Percentiles rank a stretch among this genome's conserved stretches.
Evolutionary conservation across 768 basidiomycete genomes (phyloP).

Genomic region (Cystobasidium onofrii): DNA sequence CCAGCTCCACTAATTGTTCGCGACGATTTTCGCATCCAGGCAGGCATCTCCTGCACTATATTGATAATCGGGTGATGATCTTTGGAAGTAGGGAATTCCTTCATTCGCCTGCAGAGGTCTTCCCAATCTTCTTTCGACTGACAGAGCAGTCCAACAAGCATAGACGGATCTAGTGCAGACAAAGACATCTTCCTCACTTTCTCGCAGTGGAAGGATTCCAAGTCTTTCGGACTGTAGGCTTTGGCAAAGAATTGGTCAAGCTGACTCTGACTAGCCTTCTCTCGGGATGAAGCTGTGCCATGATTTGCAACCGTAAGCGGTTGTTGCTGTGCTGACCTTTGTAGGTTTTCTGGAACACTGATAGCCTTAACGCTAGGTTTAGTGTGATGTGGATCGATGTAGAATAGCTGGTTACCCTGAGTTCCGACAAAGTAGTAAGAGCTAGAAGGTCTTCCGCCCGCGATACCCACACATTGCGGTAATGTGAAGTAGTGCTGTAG

Average conservation of each 20-base stretch:
- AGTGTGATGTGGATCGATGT: slow-evolving; percentile 51
- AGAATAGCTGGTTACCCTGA: slow-evolving; percentile 69
- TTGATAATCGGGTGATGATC: slow-evolving; percentile 8
- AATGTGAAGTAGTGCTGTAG: slow-evolving; percentile 78
- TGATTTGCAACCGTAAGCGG: background rate
- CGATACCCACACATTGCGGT: slow-evolving; percentile 92
- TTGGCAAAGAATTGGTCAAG: slow-evolving; percentile 52
- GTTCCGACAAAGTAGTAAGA: slow-evolving; percentile 96
- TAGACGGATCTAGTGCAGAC: slow-evolving; percentile 83
- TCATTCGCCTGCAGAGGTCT: slow-evolving; percentile 65
- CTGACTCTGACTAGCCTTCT: slow-evolving; percentile 50
- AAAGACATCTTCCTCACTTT: slow-evolving; percentile 89
- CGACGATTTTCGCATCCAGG: slow-evolving; percentile 20
- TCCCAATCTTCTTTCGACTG: slow-evolving; percentile 74
- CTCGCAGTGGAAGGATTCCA: slow-evolving; percentile 94
- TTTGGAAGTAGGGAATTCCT: slow-evolving; percentile 52
- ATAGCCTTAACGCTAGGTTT: slow-evolving; percentile 69
- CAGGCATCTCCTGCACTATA: slow-evolving; percentile 24
- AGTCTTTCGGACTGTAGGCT: slow-evolving; percentile 64
- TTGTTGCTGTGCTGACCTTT: background rate
- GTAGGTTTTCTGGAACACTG: background rate
- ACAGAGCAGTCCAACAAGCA: slow-evolving; percentile 88
- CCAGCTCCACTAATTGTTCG: slow-evolving; percentile 9
- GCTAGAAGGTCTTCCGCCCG: slow-evolving; percentile 89
- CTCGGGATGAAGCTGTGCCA: slow-evolving; percentile 47